A percentile compares a stretch with the other conserved stretches of the same genome.
These are phyloP conservation scores for Silybum marianum DNA, from an alignment of 129 eudicot genomes.

Conservation along the genomic window DNA sequence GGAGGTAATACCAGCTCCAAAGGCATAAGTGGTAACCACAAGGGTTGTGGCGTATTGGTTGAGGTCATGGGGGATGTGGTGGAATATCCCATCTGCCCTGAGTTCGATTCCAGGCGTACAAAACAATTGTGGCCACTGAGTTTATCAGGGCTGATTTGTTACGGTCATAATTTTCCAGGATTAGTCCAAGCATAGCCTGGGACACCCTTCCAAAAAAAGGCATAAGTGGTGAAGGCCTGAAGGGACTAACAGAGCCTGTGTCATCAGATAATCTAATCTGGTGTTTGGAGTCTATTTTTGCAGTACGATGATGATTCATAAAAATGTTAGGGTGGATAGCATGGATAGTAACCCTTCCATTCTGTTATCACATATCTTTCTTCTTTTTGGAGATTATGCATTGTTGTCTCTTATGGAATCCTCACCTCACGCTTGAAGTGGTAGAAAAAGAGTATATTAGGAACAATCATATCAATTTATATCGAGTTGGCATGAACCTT, in stretches of 20 bases:
- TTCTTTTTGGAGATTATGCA: not conserved
- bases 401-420: not conserved
- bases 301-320: not conserved
- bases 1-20: not conserved
- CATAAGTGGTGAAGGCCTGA: not conserved
- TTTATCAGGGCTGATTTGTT: too few species aligned
- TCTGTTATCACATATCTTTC: not conserved
- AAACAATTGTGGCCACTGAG: too few species aligned
- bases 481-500: not conserved
- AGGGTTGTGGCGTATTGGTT: too few species aligned
- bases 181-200: too few species aligned
- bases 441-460: constrained; percentile 8
- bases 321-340: not conserved
- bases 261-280: not conserved
- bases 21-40: not conserved
- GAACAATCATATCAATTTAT: constrained; percentile 2
- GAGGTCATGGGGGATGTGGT: too few species aligned
- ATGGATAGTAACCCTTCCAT: constrained; percentile 5
- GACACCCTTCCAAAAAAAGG: not conserved
- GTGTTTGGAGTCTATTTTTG: not conserved
- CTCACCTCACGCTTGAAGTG: constrained; percentile 14
- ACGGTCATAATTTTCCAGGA: too few species aligned
- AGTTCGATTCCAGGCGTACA: too few species aligned
- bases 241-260: not conserved
- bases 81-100: too few species aligned